Conservation (phyloP, 139 green algal species). For the Micractinium conductrix region DNA sequence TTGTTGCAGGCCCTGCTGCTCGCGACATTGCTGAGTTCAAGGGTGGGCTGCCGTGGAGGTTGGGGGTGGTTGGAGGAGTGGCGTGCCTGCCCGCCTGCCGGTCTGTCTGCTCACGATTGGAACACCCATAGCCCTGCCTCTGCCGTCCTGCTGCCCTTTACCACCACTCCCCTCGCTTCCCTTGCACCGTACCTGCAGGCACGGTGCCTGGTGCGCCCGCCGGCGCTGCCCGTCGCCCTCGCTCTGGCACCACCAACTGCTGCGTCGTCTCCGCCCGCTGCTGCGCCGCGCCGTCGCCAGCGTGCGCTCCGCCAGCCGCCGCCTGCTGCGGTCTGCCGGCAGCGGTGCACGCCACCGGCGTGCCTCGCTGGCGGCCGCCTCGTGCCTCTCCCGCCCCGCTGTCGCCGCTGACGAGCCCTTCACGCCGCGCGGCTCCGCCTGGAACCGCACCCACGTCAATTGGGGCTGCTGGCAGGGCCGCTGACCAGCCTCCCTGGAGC, state of each 20-base stretch:
- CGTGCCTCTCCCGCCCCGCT: neutral
- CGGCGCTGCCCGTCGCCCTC: too few species aligned
- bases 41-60: too few species aligned
- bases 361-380: too few species aligned
- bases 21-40: too few species aligned
- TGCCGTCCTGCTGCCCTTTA: too few species aligned
- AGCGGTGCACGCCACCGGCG: too few species aligned
- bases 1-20: too few species aligned
- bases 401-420: neutral
- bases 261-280: neutral
- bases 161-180: too few species aligned
- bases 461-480: neutral
- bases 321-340: neutral
- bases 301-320: neutral
- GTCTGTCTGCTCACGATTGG: too few species aligned
- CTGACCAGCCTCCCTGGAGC: neutral
- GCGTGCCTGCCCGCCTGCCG: neutral
- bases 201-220: neutral
- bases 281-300: neutral
- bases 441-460: neutral
- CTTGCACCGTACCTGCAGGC: too few species aligned
- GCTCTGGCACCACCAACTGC: neutral
- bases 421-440: neutral
- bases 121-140: too few species aligned
- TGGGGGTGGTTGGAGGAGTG: too few species aligned